Evolutionary conservation across 140 eudicot genomes (phyloP).

Genomic region (Bidens hawaiensis): DNA sequence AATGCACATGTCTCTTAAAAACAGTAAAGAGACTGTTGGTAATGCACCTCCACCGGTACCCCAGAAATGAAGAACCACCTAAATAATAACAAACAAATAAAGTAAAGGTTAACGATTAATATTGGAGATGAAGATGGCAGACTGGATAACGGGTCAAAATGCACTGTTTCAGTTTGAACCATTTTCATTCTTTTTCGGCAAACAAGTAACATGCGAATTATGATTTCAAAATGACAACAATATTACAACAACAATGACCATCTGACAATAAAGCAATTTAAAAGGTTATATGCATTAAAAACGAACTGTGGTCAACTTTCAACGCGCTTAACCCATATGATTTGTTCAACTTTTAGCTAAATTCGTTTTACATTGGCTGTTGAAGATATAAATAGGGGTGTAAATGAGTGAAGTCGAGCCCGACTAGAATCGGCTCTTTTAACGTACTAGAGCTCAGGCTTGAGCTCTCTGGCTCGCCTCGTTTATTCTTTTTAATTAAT

Average conservation of each 20-base stretch:
- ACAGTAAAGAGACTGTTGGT: slow-evolving; percentile 74
- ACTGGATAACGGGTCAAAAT: not conserved
- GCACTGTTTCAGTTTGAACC: not conserved
- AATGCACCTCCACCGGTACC: slow-evolving; percentile 94
- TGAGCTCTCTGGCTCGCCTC: too few relatives aligned
- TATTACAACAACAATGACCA: too few relatives aligned
- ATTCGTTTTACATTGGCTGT: not conserved
- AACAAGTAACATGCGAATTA: too few relatives aligned
- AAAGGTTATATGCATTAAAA: too few relatives aligned
- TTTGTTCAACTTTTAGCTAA: not conserved
- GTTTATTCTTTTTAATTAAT: too few relatives aligned
- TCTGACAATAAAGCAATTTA: not conserved
- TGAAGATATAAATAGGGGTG: too few relatives aligned
- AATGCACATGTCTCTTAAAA: slow-evolving; percentile 71
- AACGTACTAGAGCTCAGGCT: too few relatives aligned
- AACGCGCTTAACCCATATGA: not conserved
- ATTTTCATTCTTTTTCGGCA: too few relatives aligned
- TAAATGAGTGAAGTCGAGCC: too few relatives aligned
- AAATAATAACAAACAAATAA: slow-evolving; percentile 21
- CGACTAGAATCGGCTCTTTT: too few relatives aligned
- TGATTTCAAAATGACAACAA: too few relatives aligned
- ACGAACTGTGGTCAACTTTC: not conserved
- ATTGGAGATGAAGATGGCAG: not conserved
- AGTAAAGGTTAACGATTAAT: too few relatives aligned
- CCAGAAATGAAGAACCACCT: slow-evolving; percentile 98